Evolutionary conservation across 805 yeast genomes (phyloP).

Genomic region (Candida glaebosa): DNA sequence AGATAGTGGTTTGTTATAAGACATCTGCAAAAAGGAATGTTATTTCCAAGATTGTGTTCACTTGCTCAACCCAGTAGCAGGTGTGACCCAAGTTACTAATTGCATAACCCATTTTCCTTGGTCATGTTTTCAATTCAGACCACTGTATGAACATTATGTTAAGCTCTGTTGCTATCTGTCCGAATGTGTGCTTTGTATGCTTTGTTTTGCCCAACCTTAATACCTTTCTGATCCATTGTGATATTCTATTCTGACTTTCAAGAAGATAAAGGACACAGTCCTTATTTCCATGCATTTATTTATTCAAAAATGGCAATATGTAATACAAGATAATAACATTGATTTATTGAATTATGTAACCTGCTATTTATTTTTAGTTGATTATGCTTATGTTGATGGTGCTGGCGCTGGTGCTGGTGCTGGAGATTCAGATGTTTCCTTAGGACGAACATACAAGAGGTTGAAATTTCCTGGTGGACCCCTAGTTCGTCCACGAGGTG

Average conservation of each 20-base stretch:
- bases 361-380: neutral
- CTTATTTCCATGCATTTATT: neutral
- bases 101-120: neutral
- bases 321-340: neutral
- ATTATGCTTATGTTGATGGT: neutral
- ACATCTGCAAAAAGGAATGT: neutral
- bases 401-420: neutral
- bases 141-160: neutral
- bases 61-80: neutral
- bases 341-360: neutral
- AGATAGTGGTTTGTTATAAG: slow-evolving; percentile 66
- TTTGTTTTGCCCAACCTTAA: neutral
- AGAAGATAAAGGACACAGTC: neutral
- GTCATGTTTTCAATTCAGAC: slow-evolving; percentile 1
- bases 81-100: neutral
- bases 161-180: neutral
- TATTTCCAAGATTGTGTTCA: neutral
- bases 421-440: slow-evolving; percentile 1
- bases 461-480: slow-evolving; percentile 21
- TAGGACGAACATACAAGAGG: slow-evolving; percentile 22
- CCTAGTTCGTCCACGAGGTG: slow-evolving; percentile 14
- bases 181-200: neutral
- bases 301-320: neutral
- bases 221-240: neutral
- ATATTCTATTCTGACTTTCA: neutral